Conservation (phyloP, 352 stramenopile genomes). For the Pythium apleroticum region DNA sequence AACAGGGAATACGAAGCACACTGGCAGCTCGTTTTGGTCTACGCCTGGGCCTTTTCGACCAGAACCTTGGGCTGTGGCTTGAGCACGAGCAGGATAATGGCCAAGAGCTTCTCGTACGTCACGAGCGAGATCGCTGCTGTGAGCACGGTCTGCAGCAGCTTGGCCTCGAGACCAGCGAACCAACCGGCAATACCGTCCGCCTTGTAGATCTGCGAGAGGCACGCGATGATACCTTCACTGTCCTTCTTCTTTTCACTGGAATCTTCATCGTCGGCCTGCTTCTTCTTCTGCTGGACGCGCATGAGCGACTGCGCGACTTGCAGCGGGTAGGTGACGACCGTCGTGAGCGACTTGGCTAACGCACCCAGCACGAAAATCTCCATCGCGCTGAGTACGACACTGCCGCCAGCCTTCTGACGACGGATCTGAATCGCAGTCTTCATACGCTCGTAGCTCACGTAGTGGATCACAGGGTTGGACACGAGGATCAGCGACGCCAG, state of each 20-base stretch:
- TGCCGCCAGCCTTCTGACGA: constrained; percentile 29
- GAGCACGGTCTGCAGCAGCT: constrained; percentile 93
- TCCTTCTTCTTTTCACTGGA: neutral
- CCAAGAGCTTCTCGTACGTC: constrained; percentile 92
- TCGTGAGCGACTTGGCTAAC: constrained; percentile 91
- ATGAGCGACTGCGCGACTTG: constrained; percentile 93
- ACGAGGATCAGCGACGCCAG: constrained; percentile 91
- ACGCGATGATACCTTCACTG: constrained; percentile 30
- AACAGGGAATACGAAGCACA: neutral
- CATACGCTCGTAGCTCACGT: constrained; percentile 94
- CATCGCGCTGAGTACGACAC: constrained; percentile 48
- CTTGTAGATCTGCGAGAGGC: constrained; percentile 62
- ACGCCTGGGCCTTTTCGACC: constrained; percentile 42
- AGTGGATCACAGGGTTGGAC: constrained; percentile 95
- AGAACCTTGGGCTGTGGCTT: constrained; percentile 37
- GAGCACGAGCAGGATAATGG: constrained; percentile 55
- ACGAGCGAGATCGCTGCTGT: constrained; percentile 92
- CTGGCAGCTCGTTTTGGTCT: constrained; percentile 3
- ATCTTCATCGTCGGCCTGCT: neutral
- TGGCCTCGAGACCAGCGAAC: constrained; percentile 92
- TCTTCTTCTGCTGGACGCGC: constrained; percentile 58
- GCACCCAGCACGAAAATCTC: constrained; percentile 93
- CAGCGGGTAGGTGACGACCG: constrained; percentile 92
- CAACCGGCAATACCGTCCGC: constrained; percentile 74
- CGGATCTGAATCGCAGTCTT: constrained; percentile 63